Percentiles rank a stretch among this genome's conserved stretches.
Evolutionary conservation across 2,329 filamentous ascomycete genomes (phyloP).

Genomic region (Tolypocladium guangdongense): DNA sequence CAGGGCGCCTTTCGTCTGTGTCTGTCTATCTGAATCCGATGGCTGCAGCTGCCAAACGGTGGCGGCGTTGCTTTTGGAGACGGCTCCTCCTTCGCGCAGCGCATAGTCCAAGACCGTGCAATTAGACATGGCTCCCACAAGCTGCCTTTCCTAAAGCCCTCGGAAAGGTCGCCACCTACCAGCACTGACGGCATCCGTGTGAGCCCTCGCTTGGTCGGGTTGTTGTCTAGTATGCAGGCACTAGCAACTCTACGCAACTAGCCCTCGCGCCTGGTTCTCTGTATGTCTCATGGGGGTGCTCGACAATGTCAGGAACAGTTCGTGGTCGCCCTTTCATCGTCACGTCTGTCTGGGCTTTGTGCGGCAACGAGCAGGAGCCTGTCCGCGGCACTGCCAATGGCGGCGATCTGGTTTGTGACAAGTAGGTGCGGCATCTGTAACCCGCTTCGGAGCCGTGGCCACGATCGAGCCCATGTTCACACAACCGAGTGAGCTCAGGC

Average conservation of each 20-base stretch:
- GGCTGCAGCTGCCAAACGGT: background rate
- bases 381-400: background rate
- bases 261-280: background rate
- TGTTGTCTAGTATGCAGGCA: background rate
- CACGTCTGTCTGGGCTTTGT: background rate
- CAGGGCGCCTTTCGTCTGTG: background rate
- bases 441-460: background rate
- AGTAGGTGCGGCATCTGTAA: background rate
- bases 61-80: slow-evolving; percentile 1
- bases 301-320: background rate
- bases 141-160: background rate
- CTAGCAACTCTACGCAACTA: background rate
- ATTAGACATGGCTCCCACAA: slow-evolving; percentile 3
- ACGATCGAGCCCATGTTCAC: background rate
- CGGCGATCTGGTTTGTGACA: background rate
- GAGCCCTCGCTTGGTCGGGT: background rate
- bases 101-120: background rate
- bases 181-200: background rate
- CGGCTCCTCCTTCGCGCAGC: background rate
- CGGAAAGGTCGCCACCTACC: no score
- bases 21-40: background rate
- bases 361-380: background rate
- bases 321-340: background rate
- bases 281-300: background rate
- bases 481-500: background rate